Conservation (phyloP, 345 rosid genomes). For the Clausena lansium region DNA sequence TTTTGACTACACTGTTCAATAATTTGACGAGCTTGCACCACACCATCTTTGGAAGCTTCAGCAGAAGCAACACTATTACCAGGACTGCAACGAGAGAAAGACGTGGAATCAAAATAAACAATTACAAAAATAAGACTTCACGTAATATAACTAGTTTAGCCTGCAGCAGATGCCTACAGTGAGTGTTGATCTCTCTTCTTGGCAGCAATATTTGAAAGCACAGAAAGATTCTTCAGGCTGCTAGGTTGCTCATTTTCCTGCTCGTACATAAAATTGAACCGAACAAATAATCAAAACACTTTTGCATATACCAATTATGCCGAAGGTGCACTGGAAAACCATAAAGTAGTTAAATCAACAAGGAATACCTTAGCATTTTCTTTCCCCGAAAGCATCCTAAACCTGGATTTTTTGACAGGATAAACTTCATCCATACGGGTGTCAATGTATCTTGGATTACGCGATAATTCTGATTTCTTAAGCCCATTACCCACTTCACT, state of each 20-base stretch:
- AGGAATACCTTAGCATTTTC: conserved; percentile 63
- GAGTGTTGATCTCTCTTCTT: conserved; percentile 44
- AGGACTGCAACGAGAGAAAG: conserved; percentile 36
- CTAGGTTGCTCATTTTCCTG: conserved; percentile 60
- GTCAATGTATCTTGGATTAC: conserved; percentile 63
- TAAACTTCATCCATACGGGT: conserved; percentile 71
- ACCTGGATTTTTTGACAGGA: conserved; percentile 75
- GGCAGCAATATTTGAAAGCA: conserved; percentile 55
- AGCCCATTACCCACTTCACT: conserved; percentile 37
- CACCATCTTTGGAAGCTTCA: conserved; percentile 41
- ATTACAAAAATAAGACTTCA: neutral
- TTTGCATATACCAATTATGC: neutral
- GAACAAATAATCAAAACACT: conserved; percentile 14
- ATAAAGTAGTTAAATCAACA: neutral
- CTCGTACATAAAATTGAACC: conserved; percentile 11
- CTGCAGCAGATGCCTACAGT: conserved; percentile 39
- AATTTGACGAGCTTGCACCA: conserved; percentile 34
- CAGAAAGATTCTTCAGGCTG: conserved; percentile 45
- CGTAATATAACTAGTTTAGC: neutral
- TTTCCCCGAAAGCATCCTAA: conserved; percentile 49
- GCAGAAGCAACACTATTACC: conserved; percentile 38
- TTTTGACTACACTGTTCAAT: conserved; percentile 56
- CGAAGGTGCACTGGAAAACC: neutral
- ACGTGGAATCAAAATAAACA: conserved; percentile 8
- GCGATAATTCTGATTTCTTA: conserved; percentile 48